phyloP scores from a whole-genome alignment of 1,284 basidiomycete genomes.

The Vanrija sp. region DNA sequence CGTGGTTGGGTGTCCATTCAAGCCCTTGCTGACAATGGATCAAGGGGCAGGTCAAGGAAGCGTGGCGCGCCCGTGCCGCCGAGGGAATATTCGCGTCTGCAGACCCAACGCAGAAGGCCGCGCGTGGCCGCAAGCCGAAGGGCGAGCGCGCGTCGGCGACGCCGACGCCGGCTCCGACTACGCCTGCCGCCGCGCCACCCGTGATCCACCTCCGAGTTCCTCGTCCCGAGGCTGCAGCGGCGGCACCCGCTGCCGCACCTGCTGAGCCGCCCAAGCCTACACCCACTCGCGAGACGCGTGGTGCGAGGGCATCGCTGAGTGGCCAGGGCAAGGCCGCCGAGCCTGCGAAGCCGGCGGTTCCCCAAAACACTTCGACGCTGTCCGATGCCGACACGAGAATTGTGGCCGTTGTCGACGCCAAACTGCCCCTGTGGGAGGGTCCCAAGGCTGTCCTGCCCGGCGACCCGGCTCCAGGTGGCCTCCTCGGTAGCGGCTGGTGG shows the following conservation, averaged over 20 bases:
- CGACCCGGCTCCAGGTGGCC: slow-evolving; percentile 26
- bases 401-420: slow-evolving; percentile 34
- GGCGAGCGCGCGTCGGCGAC: slow-evolving; percentile 4
- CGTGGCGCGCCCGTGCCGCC: slow-evolving; percentile 27
- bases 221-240: not conserved
- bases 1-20: too few relatives aligned
- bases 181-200: slow-evolving; percentile 5
- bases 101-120: slow-evolving; percentile 12
- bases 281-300: too few relatives aligned
- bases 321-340: too few relatives aligned
- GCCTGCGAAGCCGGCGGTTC: not conserved
- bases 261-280: too few relatives aligned
- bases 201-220: slow-evolving; percentile 15
- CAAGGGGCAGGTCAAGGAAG: slow-evolving; percentile 28
- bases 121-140: not conserved
- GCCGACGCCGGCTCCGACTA: not conserved
- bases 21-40: not conserved
- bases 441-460: slow-evolving; percentile 33
- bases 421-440: slow-evolving; percentile 39
- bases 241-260: not conserved
- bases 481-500: slow-evolving; percentile 46
- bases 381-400: slow-evolving; percentile 21
- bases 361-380: not conserved
- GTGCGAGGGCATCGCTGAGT: too few relatives aligned
- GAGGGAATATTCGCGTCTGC: slow-evolving; percentile 21